Evolutionary conservation across 202 grass and related monocot species (phyloP).

Genomic region (Cymbopogon flexuosus): DNA sequence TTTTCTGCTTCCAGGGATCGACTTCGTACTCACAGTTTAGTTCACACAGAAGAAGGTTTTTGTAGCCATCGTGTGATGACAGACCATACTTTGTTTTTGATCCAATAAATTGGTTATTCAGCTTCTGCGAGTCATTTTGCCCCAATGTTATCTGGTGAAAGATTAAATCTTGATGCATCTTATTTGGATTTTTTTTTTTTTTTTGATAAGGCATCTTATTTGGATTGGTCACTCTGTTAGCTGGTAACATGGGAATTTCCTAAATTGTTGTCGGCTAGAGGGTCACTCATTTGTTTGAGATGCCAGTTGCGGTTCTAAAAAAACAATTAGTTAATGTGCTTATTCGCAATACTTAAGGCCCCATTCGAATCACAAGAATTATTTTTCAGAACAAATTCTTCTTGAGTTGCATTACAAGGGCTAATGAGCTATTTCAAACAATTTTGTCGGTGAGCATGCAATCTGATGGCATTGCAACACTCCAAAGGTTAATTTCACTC

Average conservation of each 20-base stretch:
- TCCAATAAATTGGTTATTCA: conserved; percentile 25
- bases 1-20: conserved; percentile 17
- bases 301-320: neutral
- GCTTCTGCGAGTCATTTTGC: neutral
- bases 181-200: neutral
- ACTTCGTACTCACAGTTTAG: conserved; percentile 11
- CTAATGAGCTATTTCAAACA: neutral
- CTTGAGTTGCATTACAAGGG: neutral
- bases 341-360: neutral
- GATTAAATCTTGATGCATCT: neutral
- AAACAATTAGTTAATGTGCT: neutral
- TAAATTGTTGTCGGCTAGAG: neutral
- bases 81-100: neutral
- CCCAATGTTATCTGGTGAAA: neutral
- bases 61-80: conserved; percentile 15
- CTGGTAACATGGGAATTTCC: neutral
- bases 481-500: neutral
- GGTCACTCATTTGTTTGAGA: neutral
- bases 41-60: neutral
- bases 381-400: neutral
- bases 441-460: too few species aligned
- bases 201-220: neutral
- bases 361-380: neutral
- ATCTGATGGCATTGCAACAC: neutral
- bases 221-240: too few species aligned